Percentiles rank a stretch among this genome's conserved stretches.
phyloP scores from a whole-genome alignment of 306 rosid species.

The Rosa chinensis region DNA sequence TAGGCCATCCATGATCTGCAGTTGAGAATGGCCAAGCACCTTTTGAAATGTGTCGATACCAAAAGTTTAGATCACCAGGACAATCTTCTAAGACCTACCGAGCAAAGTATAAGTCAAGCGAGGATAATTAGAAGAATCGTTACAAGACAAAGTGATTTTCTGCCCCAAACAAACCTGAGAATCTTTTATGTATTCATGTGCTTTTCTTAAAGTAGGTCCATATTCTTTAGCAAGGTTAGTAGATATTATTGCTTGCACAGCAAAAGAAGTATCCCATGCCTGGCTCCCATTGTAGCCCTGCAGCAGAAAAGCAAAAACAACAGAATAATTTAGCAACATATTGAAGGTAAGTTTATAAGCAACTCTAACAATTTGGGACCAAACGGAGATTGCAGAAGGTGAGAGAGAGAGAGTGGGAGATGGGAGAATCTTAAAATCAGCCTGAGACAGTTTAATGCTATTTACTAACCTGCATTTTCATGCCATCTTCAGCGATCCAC shows the following conservation, averaged over 20 bases:
- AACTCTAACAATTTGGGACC: not conserved
- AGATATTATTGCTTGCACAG: constrained; percentile 71
- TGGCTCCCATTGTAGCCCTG: constrained; percentile 94
- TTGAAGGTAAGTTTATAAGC: not conserved
- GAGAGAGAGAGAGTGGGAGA: not conserved
- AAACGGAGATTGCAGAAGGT: not conserved
- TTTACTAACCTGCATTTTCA: constrained; percentile 80
- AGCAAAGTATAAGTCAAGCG: constrained; percentile 1
- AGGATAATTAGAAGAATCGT: constrained; percentile 6
- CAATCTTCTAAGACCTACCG: constrained; percentile 58
- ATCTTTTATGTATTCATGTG: constrained; percentile 53
- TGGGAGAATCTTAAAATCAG: constrained; percentile 4
- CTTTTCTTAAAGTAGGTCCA: constrained; percentile 57
- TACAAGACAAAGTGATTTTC: not conserved
- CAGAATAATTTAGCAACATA: not conserved
- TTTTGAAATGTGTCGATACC: constrained; percentile 48
- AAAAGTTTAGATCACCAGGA: constrained; percentile 58
- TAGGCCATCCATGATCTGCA: constrained; percentile 96
- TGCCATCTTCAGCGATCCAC: constrained; percentile 97
- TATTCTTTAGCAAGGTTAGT: constrained; percentile 55
- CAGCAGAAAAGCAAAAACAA: constrained; percentile 16
- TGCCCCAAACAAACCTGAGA: constrained; percentile 43
- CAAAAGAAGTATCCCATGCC: constrained; percentile 78
- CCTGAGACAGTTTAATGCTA: not conserved
- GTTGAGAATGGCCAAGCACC: constrained; percentile 88